Percentiles rank a stretch among this genome's conserved stretches.
These are phyloP conservation scores for Linnemannia zychae DNA, from an alignment of 192 early-diverging fungal species.

Conservation along the genomic window DNA sequence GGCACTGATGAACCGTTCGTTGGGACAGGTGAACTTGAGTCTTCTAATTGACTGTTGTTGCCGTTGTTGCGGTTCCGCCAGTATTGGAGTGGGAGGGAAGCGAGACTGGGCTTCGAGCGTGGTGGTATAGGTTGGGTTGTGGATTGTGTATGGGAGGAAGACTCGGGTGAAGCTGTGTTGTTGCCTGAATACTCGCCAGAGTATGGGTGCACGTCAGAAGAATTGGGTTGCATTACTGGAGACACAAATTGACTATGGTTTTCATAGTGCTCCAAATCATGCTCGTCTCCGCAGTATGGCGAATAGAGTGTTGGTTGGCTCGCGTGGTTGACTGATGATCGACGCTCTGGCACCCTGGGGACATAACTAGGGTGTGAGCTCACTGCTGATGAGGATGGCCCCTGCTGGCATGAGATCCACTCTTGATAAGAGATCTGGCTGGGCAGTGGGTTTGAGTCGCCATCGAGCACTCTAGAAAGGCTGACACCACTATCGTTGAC, in stretches of 20 bases:
- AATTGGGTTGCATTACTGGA: slow-evolving; percentile 8
- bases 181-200: not conserved
- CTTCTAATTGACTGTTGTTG: not conserved
- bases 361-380: not conserved
- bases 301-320: not conserved
- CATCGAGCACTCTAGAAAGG: not conserved
- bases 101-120: slow-evolving; percentile 12
- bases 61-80: slow-evolving; percentile 18
- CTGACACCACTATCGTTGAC: not conserved
- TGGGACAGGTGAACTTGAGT: not conserved
- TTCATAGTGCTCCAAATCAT: not conserved
- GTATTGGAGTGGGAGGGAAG: slow-evolving; percentile 25
- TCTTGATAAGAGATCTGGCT: not conserved
- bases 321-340: slow-evolving; percentile 18
- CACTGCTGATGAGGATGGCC: not conserved
- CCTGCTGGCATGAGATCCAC: not conserved
- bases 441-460: not conserved
- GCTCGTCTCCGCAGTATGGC: not conserved
- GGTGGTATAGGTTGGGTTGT: not conserved
- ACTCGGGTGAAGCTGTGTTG: not conserved
- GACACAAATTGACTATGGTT: not conserved
- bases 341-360: slow-evolving; percentile 16
- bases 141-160: not conserved
- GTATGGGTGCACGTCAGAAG: not conserved
- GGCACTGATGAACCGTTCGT: not conserved